Percentiles rank a stretch among this genome's conserved stretches.
These are phyloP conservation scores for Hypoxylon sp. DNA, from an alignment of 2,329 filamentous ascomycete species.

Conservation along the genomic window DNA sequence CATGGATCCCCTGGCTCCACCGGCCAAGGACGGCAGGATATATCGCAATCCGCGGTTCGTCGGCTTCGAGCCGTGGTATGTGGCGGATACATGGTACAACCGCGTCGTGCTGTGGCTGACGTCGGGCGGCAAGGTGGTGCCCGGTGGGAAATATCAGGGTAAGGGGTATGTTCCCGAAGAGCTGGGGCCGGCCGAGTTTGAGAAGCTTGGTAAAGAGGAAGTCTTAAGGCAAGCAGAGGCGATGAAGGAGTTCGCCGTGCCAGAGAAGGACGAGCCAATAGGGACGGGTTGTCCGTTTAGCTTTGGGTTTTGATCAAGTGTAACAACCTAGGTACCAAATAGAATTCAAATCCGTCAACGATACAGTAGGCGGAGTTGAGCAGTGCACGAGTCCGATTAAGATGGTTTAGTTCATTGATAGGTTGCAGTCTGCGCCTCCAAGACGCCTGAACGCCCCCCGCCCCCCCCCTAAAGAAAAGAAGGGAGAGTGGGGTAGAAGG, in stretches of 20 bases:
- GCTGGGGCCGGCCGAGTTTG: slow-evolving; percentile 44
- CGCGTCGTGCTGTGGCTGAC: slow-evolving; percentile 38
- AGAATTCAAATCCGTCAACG: background rate
- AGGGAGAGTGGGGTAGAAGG: too few relatives aligned
- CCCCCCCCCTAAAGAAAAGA: too few relatives aligned
- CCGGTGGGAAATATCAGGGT: slow-evolving; percentile 38
- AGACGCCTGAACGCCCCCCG: too few relatives aligned
- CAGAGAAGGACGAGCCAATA: slow-evolving; percentile 21
- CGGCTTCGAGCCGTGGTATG: slow-evolving; percentile 50
- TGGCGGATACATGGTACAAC: slow-evolving; percentile 46
- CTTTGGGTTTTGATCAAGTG: slow-evolving; percentile 21
- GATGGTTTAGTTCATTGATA: too few relatives aligned
- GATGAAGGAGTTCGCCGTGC: slow-evolving; percentile 40
- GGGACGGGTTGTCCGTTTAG: slow-evolving; percentile 45
- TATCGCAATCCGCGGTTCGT: slow-evolving; percentile 37
- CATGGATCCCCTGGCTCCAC: slow-evolving; percentile 34
- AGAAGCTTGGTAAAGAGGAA: slow-evolving; percentile 36
- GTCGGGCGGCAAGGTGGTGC: slow-evolving; percentile 35
- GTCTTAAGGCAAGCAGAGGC: slow-evolving; percentile 39
- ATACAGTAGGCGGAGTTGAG: background rate
- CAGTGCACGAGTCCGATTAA: too few relatives aligned
- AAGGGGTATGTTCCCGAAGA: slow-evolving; percentile 46
- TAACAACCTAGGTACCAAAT: background rate
- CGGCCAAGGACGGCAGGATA: slow-evolving; percentile 37
- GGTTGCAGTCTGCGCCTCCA: too few relatives aligned